phyloP scores from a whole-genome alignment of 2,329 filamentous ascomycete species.

The Canariomyces notabilis region DNA sequence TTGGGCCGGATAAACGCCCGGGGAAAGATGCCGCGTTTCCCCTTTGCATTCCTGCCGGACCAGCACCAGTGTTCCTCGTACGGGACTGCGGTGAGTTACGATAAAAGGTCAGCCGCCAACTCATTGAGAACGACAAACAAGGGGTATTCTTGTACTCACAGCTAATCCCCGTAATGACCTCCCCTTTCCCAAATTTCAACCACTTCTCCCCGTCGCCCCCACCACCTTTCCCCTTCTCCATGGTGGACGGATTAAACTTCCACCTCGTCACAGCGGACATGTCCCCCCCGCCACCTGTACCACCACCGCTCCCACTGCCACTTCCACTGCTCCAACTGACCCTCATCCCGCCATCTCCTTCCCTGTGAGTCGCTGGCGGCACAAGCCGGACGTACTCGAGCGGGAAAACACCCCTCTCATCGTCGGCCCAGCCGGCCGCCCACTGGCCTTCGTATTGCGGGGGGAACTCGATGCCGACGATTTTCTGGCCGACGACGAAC shows the following conservation, averaged over 20 bases:
- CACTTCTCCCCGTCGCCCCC: slow-evolving; percentile 33
- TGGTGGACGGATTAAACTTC: neutral
- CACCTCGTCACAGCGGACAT: neutral
- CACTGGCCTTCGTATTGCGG: slow-evolving; percentile 49
- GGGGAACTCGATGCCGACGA: slow-evolving; percentile 50
- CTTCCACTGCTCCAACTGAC: neutral
- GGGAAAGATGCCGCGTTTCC: slow-evolving; percentile 51
- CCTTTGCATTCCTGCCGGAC: slow-evolving; percentile 48
- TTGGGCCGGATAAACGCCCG: slow-evolving; percentile 41
- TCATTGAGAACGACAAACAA: neutral
- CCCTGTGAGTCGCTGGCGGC: slow-evolving; percentile 34
- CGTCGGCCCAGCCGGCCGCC: slow-evolving; percentile 49
- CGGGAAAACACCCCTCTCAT: slow-evolving; percentile 42
- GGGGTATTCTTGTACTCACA: slow-evolving; percentile 38
- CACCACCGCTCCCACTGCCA: neutral
- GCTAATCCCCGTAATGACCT: slow-evolving; percentile 59
- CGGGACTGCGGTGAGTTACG: slow-evolving; percentile 23
- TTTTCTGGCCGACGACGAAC: slow-evolving; percentile 38
- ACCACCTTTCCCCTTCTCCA: neutral
- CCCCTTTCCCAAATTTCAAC: slow-evolving; percentile 58
- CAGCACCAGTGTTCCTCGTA: slow-evolving; percentile 52
- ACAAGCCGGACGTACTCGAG: slow-evolving; percentile 44
- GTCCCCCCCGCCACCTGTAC: neutral
- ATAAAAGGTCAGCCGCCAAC: too few relatives aligned
- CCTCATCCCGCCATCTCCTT: neutral